Base-by-base conservation (phyloP, 169 alveolate genomes). In the Eimeria tenella region DNA sequence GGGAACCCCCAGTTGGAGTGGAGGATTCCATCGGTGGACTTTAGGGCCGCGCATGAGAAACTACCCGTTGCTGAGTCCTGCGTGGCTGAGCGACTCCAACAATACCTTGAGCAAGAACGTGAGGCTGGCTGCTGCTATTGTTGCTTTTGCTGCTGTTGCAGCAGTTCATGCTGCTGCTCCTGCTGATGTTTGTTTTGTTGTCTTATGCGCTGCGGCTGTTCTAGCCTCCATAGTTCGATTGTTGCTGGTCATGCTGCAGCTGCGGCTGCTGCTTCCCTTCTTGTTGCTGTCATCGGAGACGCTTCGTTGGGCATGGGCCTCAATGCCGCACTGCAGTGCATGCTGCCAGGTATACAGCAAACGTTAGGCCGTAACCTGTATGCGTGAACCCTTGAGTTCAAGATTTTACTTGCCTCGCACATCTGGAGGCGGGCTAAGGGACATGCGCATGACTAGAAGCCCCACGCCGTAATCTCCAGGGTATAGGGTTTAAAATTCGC, bases 261-360 rank as follows among this genome's bases (percentile, higher is more conserved):
- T 42, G 55, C 62, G 17, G 84, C 84, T 74, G 84, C 84, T 74
- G 84, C 52, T 13, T 74, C 55, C 25, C 84, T 74, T 74, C 63
- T 74, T 74, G 84, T 74, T 50, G 84, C 84, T 50, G 17, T 56
- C 8, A 56, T 74, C 31, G 84, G 84, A 31, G 60, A 10, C 84
- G 84, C 84, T 74, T 7, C 60, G 23, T 49, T 74, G 13, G 84
- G 84, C 84, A 60, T n/a, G 3, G 84, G 84, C 4, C 58, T 74
- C 62, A 74, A 53, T 74, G 84, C 84, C 17, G 84, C 84, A n/a
- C 84, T 74, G 62, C 58, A 74, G 60, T 50, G 62, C 23, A 74
- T 74, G 84, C 62, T 74, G 62, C 84, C 84, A 74, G 84, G 84
- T 74, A 74, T 15, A 74, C 84, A 52, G n/a, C 62, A 74, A 31